Conservation (phyloP, 768 basidiomycete genomes). For the Boletus pseudo-olivaceus region DNA sequence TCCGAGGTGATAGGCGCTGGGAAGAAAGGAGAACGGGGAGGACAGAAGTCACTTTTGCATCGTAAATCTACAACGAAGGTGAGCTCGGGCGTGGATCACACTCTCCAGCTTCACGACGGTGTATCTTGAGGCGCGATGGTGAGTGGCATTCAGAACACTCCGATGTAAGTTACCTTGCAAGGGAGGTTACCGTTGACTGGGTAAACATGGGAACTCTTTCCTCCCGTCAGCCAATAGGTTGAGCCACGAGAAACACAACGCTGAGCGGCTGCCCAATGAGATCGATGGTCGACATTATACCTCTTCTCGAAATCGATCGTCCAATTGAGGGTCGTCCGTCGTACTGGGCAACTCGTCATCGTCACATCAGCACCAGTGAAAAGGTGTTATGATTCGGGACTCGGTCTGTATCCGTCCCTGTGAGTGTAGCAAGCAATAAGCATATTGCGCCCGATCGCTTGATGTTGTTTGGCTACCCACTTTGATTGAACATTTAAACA, state of each 20-base stretch:
- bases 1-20: constrained; percentile 72
- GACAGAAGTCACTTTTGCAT: constrained; percentile 71
- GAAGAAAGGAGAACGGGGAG: constrained; percentile 88
- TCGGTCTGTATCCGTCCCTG: too few species aligned
- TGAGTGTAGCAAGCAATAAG: too few species aligned
- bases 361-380: too few species aligned
- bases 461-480: too few species aligned
- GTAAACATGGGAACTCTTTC: constrained; percentile 79
- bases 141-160: not conserved
- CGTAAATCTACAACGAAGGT: constrained; percentile 58
- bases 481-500: not conserved
- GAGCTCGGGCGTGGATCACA: not conserved
- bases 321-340: too few species aligned
- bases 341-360: too few species aligned
- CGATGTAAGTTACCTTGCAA: constrained; percentile 56
- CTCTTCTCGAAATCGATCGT: too few species aligned
- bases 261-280: not conserved
- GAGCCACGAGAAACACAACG: not conserved
- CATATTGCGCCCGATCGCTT: too few species aligned
- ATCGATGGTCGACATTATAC: not conserved
- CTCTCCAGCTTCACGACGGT: constrained; percentile 78
- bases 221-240: constrained; percentile 69
- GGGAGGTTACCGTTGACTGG: constrained; percentile 90
- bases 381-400: too few species aligned
- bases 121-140: constrained; percentile 50